phyloP scores from a whole-genome alignment of 208 protist species.

The Novymonas esmeraldas region DNA sequence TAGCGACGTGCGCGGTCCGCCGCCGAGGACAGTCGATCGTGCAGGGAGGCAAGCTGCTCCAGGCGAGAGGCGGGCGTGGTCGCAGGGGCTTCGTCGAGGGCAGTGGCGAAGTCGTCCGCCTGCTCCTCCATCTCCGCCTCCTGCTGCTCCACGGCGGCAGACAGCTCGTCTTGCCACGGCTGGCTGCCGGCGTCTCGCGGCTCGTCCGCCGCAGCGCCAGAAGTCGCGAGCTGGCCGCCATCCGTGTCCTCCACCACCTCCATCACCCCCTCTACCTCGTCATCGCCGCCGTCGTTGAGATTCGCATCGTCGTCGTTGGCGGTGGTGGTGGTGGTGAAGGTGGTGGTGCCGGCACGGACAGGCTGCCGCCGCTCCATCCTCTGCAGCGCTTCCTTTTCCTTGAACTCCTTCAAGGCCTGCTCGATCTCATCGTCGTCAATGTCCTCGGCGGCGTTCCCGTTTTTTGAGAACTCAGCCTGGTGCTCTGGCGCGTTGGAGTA shows the following conservation, averaged over 20 bases:
- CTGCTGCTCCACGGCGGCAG: conserved; percentile 35
- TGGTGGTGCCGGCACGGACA: conserved; percentile 13
- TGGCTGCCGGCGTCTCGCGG: not conserved
- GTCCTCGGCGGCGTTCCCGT: conserved; percentile 42
- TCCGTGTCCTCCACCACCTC: conserved; percentile 39
- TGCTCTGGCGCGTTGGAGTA: conserved; percentile 59
- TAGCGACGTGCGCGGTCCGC: conserved; percentile 41
- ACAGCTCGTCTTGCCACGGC: conserved; percentile 30
- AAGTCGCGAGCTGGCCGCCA: conserved; percentile 21
- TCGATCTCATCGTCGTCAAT: conserved; percentile 54
- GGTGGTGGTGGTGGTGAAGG: not conserved
- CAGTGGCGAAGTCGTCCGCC: conserved; percentile 25
- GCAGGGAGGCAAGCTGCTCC: conserved; percentile 34
- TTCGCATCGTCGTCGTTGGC: conserved; percentile 11
- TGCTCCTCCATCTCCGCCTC: conserved; percentile 30
- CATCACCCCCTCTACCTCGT: conserved; percentile 36
- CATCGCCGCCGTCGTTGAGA: conserved; percentile 12
- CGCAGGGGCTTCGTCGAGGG: conserved; percentile 15
- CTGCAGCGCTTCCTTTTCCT: conserved; percentile 31
- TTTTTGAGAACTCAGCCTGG: conserved; percentile 39
- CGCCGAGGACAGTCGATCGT: conserved; percentile 51
- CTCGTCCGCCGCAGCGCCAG: conserved; percentile 11
- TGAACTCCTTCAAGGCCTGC: conserved; percentile 37
- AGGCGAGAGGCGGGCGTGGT: conserved; percentile 24
- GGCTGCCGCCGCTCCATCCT: conserved; percentile 16